Evolutionary conservation across 331 rosid species (phyloP).

Genomic region (Rosa hybrid): DNA sequence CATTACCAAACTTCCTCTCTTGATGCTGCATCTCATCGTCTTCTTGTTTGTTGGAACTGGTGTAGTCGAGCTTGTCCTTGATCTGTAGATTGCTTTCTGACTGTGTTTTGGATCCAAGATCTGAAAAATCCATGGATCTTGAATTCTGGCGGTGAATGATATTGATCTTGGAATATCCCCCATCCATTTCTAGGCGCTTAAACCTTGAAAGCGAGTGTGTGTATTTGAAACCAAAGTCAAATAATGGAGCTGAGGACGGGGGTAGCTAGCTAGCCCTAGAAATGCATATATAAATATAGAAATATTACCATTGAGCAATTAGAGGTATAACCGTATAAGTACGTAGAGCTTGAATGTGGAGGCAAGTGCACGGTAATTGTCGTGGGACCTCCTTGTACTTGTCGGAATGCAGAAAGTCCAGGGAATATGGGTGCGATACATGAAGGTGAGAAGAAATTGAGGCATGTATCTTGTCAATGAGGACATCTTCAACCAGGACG

Average conservation of each 20-base stretch:
- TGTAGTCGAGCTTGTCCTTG: background rate
- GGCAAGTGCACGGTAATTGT: too few species aligned
- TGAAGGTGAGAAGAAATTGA: too few species aligned
- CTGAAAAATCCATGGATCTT: slow-evolving; percentile 63
- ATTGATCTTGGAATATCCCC: slow-evolving; percentile 53
- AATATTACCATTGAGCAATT: too few species aligned
- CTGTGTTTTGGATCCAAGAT: slow-evolving; percentile 18
- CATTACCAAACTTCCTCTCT: background rate
- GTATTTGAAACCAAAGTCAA: background rate
- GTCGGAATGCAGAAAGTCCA: too few species aligned
- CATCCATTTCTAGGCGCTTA: slow-evolving; percentile 26
- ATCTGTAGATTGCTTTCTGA: slow-evolving; percentile 4
- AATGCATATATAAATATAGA: too few species aligned
- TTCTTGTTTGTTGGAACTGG: background rate
- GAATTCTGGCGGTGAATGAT: slow-evolving; percentile 34
- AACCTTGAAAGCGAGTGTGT: background rate
- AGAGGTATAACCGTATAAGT: too few species aligned
- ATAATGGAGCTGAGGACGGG: background rate
- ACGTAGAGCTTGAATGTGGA: too few species aligned
- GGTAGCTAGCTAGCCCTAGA: too few species aligned
- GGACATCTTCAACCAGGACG: too few species aligned
- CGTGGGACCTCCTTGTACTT: too few species aligned
- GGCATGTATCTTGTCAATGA: too few species aligned
- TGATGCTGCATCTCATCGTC: slow-evolving; percentile 1
- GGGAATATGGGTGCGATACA: too few species aligned